Base-by-base conservation (phyloP, 1,139 yeast genomes). In the Protomyces pachydermus region DNA sequence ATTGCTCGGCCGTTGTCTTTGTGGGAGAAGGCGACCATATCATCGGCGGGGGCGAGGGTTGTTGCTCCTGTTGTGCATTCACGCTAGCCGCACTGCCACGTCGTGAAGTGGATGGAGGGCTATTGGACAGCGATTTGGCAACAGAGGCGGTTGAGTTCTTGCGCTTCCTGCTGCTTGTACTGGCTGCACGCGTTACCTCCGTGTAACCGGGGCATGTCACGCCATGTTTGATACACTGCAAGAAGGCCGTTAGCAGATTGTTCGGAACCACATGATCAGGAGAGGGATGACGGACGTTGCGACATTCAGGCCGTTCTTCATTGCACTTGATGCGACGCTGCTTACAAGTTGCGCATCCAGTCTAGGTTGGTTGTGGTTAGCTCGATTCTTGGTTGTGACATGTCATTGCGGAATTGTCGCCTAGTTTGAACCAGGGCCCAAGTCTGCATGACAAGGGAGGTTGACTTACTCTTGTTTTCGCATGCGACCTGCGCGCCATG, bases 311-410 rank as follows among this genome's bases (percentile, higher is more conserved):
- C 35, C 34, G 37, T 35, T 58, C 62, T 32, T 58, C 62, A 32
- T 58, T 51, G 46, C 62, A 58, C 23, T 58, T 58, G 39, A 58
- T 58, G 23, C 62, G 42, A n/a, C 62, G 51, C 8, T 48, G 51
- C 46, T 58, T 58, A 53, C 62, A 58, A 6, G 56, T 52, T 23
- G 62, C 62, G 34, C 62, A 58, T 14, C 62, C 62, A 4, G 62
- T 58, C 16, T 37, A 37, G 9, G 14, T 37, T n/a, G 16, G 42
- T n/a, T 14, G 16, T 37, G 16, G 9, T 37, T 37, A 37, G 16
- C 16, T 37, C 42, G 42, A 5, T 14, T 37, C 14, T 37, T n/a
- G 42, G 9, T 37, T 37, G 42, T 37, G 42, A 37, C 42, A 37
- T 37, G 42, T 37, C 42, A 28, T 6, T 28, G 42, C 42, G 42